Conservation (phyloP, 768 basidiomycete genomes). For the Leucocoprinus sp. region DNA sequence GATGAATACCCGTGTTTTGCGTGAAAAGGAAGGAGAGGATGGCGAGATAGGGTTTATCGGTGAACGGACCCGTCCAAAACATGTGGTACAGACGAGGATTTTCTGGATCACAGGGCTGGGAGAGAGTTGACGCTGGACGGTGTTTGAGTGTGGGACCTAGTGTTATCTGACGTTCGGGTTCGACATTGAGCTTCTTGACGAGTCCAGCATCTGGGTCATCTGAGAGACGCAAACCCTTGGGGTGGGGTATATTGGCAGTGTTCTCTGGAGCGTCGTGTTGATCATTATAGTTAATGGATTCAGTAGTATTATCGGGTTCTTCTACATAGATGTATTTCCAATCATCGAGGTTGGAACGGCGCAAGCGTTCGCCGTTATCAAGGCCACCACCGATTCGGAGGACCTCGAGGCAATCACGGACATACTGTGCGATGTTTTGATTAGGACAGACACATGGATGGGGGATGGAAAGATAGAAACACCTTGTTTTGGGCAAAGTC, state of each 20-base stretch:
- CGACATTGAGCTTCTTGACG: slow-evolving; percentile 44
- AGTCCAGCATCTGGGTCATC: slow-evolving; percentile 47
- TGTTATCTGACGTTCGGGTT: slow-evolving; percentile 48
- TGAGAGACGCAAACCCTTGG: slow-evolving; percentile 14
- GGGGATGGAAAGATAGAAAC: slow-evolving; percentile 8
- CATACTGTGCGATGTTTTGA: slow-evolving; percentile 46
- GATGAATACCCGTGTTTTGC: slow-evolving; percentile 80
- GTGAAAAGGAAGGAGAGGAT: slow-evolving; percentile 89
- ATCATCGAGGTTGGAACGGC: slow-evolving; percentile 64
- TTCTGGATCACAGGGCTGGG: slow-evolving; percentile 57
- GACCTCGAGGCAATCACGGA: slow-evolving; percentile 92
- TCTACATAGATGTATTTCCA: slow-evolving; percentile 83
- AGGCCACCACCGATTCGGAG: slow-evolving; percentile 79
- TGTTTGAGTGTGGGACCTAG: slow-evolving; percentile 42
- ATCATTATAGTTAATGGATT: slow-evolving; percentile 13
- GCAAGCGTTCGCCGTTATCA: slow-evolving; percentile 65
- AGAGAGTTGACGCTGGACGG: slow-evolving; percentile 31
- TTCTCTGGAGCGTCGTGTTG: slow-evolving; percentile 1
- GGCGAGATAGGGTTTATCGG: slow-evolving; percentile 93
- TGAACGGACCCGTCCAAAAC: slow-evolving; percentile 97
- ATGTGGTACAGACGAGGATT: slow-evolving; percentile 85
- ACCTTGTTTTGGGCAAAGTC: slow-evolving; percentile 73
- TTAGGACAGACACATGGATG: slow-evolving; percentile 9
- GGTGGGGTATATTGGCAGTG: slow-evolving; percentile 13
- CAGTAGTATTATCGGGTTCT: slow-evolving; percentile 25